Base-by-base conservation (phyloP, 805 yeast genomes). In the Priceomyces medius region DNA sequence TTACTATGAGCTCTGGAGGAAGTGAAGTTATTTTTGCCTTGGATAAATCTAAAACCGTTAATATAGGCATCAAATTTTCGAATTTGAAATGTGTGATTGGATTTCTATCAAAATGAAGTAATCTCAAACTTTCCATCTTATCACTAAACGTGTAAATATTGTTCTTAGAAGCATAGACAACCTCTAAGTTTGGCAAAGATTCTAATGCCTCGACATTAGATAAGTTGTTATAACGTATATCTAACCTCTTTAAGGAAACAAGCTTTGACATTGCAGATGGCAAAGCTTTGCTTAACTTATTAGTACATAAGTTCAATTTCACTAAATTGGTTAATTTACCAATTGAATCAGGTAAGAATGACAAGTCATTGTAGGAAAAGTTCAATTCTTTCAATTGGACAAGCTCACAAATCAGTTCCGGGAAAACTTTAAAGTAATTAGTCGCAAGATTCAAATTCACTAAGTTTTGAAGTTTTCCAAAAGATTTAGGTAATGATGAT, bases 11-110 rank as follows among this genome's bases (percentile, higher is more conserved):
- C 13, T 76, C 77, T 6, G 77, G 71, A 0, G 90, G 83, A 20
- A 93, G 68, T 5, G 86, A 73, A 0, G 96, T 79, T 37, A 93
- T 66, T 53, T 87, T 88, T 1, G 96, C 97, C 54, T 85, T 85
- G 7, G 86, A 79, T 40, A 93, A 66, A 46, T 88, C 88, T 37
- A 93, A 70, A 13, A 81, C 79, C 2, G 88, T 82, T 58, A 89
- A 69, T 46, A 78, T 74, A 8, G 73, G 69, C 59, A 87, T 77
- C 17, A 73, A 59, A 24, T 77, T 78, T 27, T 64, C 66, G 46
- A 81, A 76, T 20, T 69, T 69, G 47, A 87, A 73, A 43, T 77
- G 74, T 0, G 96, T 88, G 41, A 89, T 78, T 4, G 97, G 97
- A 58, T 89, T 90, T 56, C 85, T 78, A 56, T 85, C 89, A 36